phyloP scores from a whole-genome alignment of 208 protist genomes.

The Acanthamoeba royreba region DNA sequence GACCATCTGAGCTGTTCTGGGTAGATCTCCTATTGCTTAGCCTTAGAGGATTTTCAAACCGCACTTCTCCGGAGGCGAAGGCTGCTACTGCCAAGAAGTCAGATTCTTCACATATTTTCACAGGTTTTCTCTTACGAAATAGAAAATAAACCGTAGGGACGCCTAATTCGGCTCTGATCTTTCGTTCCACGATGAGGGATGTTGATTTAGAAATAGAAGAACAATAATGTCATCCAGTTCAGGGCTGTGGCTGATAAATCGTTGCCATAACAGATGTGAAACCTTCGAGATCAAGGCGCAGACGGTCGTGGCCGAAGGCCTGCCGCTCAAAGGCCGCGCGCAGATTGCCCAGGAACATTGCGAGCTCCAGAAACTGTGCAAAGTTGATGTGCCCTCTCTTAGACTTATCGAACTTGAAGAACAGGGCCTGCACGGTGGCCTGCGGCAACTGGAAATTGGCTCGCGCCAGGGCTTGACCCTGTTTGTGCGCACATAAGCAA shows the following conservation, averaged over 20 bases:
- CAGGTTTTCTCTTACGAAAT: too few species aligned
- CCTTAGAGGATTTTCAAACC: too few species aligned
- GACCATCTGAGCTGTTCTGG: too few species aligned
- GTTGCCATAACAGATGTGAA: background rate
- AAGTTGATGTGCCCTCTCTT: background rate
- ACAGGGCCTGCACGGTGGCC: background rate
- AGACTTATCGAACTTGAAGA: background rate
- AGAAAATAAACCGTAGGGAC: too few species aligned
- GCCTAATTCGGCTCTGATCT: too few species aligned
- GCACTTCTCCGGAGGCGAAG: too few species aligned
- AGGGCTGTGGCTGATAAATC: background rate
- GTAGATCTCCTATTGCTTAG: too few species aligned
- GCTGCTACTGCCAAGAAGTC: too few species aligned
- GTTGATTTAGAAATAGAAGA: too few species aligned
- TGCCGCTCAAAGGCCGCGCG: background rate
- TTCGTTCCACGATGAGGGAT: too few species aligned
- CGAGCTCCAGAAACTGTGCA: background rate
- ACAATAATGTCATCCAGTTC: background rate
- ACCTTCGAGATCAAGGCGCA: background rate
- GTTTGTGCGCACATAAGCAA: background rate
- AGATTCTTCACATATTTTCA: too few species aligned
- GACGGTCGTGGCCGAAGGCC: background rate
- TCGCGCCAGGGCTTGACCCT: background rate
- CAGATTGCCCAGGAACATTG: background rate
- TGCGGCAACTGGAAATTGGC: conserved; percentile 2